A percentile compares a stretch with the other conserved stretches of the same genome.
Evolutionary conservation across 2,329 filamentous ascomycete species (phyloP).

Genomic region (Penicillium sumatraense): DNA sequence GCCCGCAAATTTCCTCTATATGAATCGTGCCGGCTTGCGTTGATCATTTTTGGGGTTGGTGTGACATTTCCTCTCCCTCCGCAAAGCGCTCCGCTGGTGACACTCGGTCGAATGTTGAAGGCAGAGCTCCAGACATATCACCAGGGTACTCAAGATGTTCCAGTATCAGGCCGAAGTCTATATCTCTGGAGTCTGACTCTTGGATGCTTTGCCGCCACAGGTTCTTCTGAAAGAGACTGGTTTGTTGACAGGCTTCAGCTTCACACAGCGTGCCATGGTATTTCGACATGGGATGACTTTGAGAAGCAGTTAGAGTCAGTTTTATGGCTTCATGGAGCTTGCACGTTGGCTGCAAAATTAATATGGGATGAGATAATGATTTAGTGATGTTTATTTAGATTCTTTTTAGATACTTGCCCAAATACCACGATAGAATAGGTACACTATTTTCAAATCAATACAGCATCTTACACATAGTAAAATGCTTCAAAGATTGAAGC

Average conservation of each 20-base stretch:
- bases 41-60: constrained; percentile 1
- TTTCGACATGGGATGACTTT: background rate
- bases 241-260: background rate
- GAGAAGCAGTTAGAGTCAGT: background rate
- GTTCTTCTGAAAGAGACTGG: background rate
- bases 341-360: background rate
- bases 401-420: background rate
- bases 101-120: background rate
- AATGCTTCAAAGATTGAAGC: too few species aligned
- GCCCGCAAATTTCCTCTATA: background rate
- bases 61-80: background rate
- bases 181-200: background rate
- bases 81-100: background rate
- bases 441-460: background rate
- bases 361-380: background rate
- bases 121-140: background rate
- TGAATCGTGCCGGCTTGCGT: background rate
- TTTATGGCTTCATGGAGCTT: background rate
- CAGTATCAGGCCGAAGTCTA: background rate
- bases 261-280: background rate
- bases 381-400: background rate
- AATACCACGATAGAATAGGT: background rate
- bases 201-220: background rate
- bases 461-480: too few species aligned
- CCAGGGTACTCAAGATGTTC: background rate